Conservation (phyloP, 2,329 filamentous ascomycete species). For the Malbranchea cinnamomea region DNA sequence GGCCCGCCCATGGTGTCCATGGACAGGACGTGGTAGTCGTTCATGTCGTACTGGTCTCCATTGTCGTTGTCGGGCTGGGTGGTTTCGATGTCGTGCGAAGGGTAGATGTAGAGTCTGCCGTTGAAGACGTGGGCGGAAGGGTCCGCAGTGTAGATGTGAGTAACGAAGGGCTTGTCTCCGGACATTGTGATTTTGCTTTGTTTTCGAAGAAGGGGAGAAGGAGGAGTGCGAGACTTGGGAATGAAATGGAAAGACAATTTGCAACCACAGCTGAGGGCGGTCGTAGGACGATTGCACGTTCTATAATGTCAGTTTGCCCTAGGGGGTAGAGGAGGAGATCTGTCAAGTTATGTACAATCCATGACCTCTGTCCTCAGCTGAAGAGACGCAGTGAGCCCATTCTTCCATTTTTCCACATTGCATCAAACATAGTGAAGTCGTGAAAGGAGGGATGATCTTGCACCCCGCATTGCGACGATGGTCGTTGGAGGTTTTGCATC, state of each 20-base stretch:
- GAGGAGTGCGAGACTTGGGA: background rate
- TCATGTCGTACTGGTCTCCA: conserved; percentile 75
- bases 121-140: conserved; percentile 71
- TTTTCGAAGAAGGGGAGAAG: background rate
- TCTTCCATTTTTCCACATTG: no score
- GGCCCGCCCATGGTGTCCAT: conserved; percentile 39
- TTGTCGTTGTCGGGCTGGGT: conserved; percentile 66
- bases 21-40: conserved; percentile 67
- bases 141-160: conserved; percentile 64
- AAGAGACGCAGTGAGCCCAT: no score
- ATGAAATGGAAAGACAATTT: conserved; percentile 1
- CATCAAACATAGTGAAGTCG: no score
- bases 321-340: no score
- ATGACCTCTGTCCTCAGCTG: no score
- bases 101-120: conserved; percentile 61
- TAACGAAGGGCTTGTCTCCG: conserved; percentile 44
- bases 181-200: conserved; percentile 1
- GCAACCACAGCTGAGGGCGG: no score
- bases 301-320: no score
- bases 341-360: no score
- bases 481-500: no score
- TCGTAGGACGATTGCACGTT: no score
- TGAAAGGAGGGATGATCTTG: no score
- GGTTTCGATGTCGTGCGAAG: conserved; percentile 64
- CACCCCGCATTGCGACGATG: no score